Evolutionary conservation across 2,329 filamentous ascomycete species (phyloP).

Genomic region (Aspergillus texensis): DNA sequence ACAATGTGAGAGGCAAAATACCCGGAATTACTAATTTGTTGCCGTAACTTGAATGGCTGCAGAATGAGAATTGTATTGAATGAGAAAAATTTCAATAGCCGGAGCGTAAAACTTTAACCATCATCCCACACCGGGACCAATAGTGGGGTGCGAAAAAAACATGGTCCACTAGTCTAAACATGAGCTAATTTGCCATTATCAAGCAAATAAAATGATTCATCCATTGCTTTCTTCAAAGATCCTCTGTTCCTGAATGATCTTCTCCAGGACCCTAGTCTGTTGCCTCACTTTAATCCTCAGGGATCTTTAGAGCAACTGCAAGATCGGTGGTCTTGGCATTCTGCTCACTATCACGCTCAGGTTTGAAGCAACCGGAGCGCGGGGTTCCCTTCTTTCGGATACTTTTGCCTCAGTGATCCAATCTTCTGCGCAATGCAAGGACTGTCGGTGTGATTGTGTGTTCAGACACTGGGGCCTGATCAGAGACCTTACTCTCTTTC

Average conservation of each 20-base stretch:
- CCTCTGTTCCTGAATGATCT: neutral
- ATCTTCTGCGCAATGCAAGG: neutral
- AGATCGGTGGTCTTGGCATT: neutral
- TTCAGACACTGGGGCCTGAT: neutral
- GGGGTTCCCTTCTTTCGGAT: neutral
- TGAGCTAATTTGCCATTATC: constrained; percentile 1
- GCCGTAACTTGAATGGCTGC: neutral
- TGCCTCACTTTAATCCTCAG: neutral
- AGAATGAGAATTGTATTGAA: neutral
- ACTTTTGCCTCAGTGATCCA: neutral
- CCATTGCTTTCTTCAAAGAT: neutral
- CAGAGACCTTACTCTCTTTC: neutral
- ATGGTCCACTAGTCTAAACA: constrained; percentile 3
- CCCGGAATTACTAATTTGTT: neutral
- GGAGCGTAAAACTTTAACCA: neutral
- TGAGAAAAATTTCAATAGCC: neutral
- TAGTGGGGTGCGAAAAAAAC: neutral
- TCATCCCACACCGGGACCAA: neutral
- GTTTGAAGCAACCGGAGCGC: neutral
- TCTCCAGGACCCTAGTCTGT: neutral
- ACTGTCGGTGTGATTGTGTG: neutral
- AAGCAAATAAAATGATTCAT: neutral
- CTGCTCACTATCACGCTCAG: neutral
- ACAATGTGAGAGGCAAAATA: too few relatives aligned
- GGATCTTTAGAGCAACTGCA: neutral